Percentiles rank a stretch among this genome's conserved stretches.
Evolutionary conservation across 2,329 filamentous ascomycete species (phyloP).

Genomic region (Alternaria sp.): DNA sequence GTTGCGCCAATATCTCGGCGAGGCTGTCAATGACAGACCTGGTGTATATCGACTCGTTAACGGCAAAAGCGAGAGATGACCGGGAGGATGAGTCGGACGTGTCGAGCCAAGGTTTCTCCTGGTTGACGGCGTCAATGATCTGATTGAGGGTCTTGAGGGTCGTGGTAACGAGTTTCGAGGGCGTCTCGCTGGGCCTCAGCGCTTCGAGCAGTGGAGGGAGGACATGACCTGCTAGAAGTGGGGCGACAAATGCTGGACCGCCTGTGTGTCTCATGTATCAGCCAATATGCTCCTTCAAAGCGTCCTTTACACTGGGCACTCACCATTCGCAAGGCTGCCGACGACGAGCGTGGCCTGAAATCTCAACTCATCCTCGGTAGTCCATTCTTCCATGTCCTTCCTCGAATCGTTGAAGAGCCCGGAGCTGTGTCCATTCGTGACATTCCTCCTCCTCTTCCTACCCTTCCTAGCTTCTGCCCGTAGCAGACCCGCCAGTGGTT

Average conservation of each 20-base stretch:
- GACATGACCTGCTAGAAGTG: slow-evolving; percentile 73
- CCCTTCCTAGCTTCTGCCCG: slow-evolving; percentile 54
- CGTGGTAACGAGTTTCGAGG: slow-evolving; percentile 73
- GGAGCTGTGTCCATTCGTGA: slow-evolving; percentile 31
- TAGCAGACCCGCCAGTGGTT: slow-evolving; percentile 66
- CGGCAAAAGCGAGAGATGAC: slow-evolving; percentile 59
- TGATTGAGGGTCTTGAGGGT: slow-evolving; percentile 78
- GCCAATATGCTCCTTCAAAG: slow-evolving; percentile 15
- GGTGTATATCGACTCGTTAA: slow-evolving; percentile 66
- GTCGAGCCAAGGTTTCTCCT: slow-evolving; percentile 63
- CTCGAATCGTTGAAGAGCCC: slow-evolving; percentile 17
- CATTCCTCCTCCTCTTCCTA: slow-evolving; percentile 61
- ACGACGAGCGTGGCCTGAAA: slow-evolving; percentile 87
- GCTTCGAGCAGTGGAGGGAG: slow-evolving; percentile 76
- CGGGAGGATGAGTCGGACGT: slow-evolving; percentile 60
- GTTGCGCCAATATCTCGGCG: slow-evolving; percentile 70
- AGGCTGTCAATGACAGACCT: slow-evolving; percentile 69
- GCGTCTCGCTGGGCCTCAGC: slow-evolving; percentile 71
- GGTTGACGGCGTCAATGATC: slow-evolving; percentile 70
- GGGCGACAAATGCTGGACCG: slow-evolving; percentile 79
- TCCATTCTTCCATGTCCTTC: slow-evolving; percentile 50
- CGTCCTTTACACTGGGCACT: slow-evolving; percentile 29
- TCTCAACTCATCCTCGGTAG: slow-evolving; percentile 72
- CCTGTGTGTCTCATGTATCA: slow-evolving; percentile 60
- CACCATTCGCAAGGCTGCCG: slow-evolving; percentile 85